These are phyloP conservation scores for Talaromyces sp. DNA, from an alignment of 2,329 filamentous ascomycete species.

Conservation along the genomic window DNA sequence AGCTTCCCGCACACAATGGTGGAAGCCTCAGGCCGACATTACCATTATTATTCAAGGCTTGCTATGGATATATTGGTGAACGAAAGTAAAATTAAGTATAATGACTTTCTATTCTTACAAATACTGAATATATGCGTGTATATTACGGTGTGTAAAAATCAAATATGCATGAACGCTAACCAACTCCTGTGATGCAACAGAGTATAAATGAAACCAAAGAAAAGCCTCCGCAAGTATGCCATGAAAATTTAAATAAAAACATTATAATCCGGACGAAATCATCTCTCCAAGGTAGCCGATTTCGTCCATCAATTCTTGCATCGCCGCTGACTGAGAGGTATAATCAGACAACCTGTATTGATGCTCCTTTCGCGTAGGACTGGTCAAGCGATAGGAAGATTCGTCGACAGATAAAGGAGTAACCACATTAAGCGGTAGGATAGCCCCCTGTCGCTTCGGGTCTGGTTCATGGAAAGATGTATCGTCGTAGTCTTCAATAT, in stretches of 20 bases:
- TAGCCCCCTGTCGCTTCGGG: constrained; percentile 36
- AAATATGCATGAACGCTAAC: constrained; percentile 3
- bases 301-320: constrained; percentile 51
- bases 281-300: constrained; percentile 50
- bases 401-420: constrained; percentile 23
- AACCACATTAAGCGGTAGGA: constrained; percentile 33
- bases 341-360: constrained; percentile 18
- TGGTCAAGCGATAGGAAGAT: not conserved
- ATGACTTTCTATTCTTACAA: not conserved
- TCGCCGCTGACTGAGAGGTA: constrained; percentile 24
- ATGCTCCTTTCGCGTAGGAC: not conserved
- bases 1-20: not conserved
- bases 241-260: not conserved
- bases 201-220: not conserved
- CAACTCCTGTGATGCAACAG: not conserved
- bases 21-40: not conserved
- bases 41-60: not conserved
- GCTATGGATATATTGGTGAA: not conserved
- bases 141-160: not conserved
- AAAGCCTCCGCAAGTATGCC: not conserved
- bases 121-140: not conserved
- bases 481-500: constrained; percentile 31
- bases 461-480: constrained; percentile 28
- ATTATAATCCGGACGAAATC: constrained; percentile 36
- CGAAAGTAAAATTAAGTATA: not conserved